Conservation (phyloP, 2,329 filamentous ascomycete genomes). For the Pseudocercospora musae region DNA sequence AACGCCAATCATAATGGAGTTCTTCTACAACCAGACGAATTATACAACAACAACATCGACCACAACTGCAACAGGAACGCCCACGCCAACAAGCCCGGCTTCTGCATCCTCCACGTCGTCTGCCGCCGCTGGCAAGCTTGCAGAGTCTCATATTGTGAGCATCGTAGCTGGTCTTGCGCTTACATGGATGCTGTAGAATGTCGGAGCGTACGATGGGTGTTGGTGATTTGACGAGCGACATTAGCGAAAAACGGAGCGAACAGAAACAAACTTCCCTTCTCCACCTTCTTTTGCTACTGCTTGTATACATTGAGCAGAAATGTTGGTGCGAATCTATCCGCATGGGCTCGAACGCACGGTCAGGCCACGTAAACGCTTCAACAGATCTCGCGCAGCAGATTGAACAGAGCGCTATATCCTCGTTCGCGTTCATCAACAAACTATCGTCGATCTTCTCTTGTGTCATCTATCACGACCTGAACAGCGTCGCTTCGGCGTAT, state of each 20-base stretch:
- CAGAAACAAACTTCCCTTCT: not conserved
- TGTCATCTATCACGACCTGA: too few species aligned
- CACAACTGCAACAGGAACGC: not conserved
- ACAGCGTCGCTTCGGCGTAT: too few species aligned
- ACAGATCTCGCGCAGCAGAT: too few species aligned
- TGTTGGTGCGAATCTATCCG: too few species aligned
- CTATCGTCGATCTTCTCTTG: too few species aligned
- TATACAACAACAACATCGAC: slow-evolving; percentile 1
- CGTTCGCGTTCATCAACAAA: too few species aligned
- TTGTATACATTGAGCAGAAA: too few species aligned
- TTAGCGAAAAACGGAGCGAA: not conserved
- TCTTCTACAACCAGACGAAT: slow-evolving; percentile 30
- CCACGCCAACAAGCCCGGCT: not conserved
- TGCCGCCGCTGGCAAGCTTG: not conserved
- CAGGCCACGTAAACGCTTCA: too few species aligned
- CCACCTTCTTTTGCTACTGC: not conserved
- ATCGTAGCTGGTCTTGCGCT: not conserved
- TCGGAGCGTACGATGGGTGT: not conserved
- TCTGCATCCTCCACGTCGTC: not conserved
- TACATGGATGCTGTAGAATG: not conserved
- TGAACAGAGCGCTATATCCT: too few species aligned
- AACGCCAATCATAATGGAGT: slow-evolving; percentile 30
- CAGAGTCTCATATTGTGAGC: not conserved
- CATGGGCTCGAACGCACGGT: too few species aligned
- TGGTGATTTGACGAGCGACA: not conserved